Evolutionary conservation across 1,284 basidiomycete genomes (phyloP).

Genomic region (Ustilago hordei): DNA sequence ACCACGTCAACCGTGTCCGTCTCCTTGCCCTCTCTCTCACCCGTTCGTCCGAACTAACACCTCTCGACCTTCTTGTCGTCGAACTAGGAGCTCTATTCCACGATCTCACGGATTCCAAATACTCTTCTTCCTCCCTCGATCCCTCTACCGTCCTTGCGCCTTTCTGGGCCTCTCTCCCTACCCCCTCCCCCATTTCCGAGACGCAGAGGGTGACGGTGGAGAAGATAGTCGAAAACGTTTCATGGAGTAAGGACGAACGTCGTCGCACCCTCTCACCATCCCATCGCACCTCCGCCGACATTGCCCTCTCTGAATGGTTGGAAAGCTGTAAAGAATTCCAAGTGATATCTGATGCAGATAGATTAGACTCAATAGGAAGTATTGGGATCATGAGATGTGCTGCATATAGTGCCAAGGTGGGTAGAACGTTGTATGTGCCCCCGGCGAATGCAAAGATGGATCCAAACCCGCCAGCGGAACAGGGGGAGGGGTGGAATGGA

Average conservation of each 20-base stretch:
- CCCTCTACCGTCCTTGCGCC: slow-evolving; percentile 18
- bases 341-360: slow-evolving; percentile 91
- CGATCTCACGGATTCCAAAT: slow-evolving; percentile 88
- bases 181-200: background rate
- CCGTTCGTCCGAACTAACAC: slow-evolving; percentile 70
- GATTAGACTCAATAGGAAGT: slow-evolving; percentile 90
- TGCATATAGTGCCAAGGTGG: slow-evolving; percentile 80
- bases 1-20: slow-evolving; percentile 87
- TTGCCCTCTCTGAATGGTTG: slow-evolving; percentile 75
- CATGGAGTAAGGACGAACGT: slow-evolving; percentile 83
- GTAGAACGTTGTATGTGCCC: slow-evolving; percentile 77
- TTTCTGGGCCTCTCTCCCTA: slow-evolving; percentile 17
- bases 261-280: background rate
- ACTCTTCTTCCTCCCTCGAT: slow-evolving; percentile 66
- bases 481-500: slow-evolving; percentile 69
- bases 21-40: slow-evolving; percentile 79
- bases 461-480: slow-evolving; percentile 48
- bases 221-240: slow-evolving; percentile 82
- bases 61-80: slow-evolving; percentile 77
- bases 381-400: slow-evolving; percentile 88
- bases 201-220: slow-evolving; percentile 60
- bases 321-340: slow-evolving; percentile 81
- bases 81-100: slow-evolving; percentile 84
- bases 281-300: slow-evolving; percentile 14
- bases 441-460: slow-evolving; percentile 43